phyloP scores from a whole-genome alignment of 129 eudicot genomes.

The Escallonia rubra region DNA sequence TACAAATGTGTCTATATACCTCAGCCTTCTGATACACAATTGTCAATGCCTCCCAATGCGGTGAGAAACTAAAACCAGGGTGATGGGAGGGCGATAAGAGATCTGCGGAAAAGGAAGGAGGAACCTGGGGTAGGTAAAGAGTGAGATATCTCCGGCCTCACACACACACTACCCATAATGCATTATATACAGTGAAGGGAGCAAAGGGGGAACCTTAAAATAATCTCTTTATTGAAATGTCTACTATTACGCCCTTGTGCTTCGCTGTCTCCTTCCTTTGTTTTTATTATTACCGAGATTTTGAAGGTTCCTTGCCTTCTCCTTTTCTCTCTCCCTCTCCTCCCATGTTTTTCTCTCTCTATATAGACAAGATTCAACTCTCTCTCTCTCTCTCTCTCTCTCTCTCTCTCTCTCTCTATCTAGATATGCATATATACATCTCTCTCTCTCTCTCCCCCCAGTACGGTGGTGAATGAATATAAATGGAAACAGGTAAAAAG shows the following conservation, averaged over 20 bases:
- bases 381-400: too few species aligned
- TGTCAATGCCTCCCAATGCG: too few species aligned
- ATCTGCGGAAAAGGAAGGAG: conserved; percentile 2
- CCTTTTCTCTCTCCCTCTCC: background rate
- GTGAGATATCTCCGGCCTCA: conserved; percentile 32
- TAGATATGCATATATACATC: too few species aligned
- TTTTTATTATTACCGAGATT: background rate
- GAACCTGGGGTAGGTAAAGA: background rate
- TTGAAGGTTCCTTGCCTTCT: conserved; percentile 6
- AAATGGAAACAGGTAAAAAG: background rate
- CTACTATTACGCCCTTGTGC: conserved; percentile 30
- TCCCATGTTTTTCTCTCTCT: background rate
- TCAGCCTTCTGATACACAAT: too few species aligned
- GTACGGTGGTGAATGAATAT: too few species aligned
- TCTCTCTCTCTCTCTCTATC: too few species aligned
- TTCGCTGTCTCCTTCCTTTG: conserved; percentile 21
- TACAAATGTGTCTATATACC: too few species aligned
- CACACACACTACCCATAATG: conserved; percentile 19
- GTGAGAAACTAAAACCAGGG: too few species aligned
- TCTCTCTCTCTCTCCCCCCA: too few species aligned
- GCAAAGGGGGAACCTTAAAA: conserved; percentile 21
- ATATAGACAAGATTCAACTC: too few species aligned
- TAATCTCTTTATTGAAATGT: conserved; percentile 2
- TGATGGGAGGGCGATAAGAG: too few species aligned
- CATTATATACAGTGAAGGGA: conserved; percentile 10